Percentiles rank a stretch among this genome's conserved stretches.
phyloP scores from a whole-genome alignment of 176 grass and related monocot species.

The Oryza australiensis region DNA sequence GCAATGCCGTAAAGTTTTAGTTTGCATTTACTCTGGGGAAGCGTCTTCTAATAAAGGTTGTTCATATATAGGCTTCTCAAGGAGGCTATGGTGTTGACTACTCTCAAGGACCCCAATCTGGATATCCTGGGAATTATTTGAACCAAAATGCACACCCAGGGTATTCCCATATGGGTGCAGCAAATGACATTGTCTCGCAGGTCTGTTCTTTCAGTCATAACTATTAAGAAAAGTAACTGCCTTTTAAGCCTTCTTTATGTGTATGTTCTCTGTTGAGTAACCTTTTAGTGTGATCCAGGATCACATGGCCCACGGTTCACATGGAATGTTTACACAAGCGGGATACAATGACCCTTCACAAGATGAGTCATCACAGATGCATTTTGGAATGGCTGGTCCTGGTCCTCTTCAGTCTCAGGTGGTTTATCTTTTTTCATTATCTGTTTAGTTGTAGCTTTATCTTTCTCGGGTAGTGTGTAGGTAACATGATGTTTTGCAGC shows the following conservation, averaged over 20 bases:
- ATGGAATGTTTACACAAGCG: slow-evolving; percentile 93
- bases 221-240: not conserved
- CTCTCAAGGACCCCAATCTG: slow-evolving; percentile 79
- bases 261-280: slow-evolving; percentile 11
- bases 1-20: not conserved
- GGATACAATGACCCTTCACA: slow-evolving; percentile 86
- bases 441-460: not conserved
- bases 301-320: slow-evolving; percentile 86
- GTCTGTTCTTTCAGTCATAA: slow-evolving; percentile 32
- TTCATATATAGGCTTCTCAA: slow-evolving; percentile 73
- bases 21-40: not conserved
- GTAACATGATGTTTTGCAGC: slow-evolving; percentile 50
- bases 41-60: not conserved
- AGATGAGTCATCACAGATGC: slow-evolving; percentile 88
- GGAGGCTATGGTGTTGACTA: slow-evolving; percentile 96
- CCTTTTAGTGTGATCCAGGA: slow-evolving; percentile 61
- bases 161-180: slow-evolving; percentile 76
- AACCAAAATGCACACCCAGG: slow-evolving; percentile 90
- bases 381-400: slow-evolving; percentile 66
- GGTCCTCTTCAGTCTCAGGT: slow-evolving; percentile 96
- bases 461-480: not conserved
- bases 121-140: slow-evolving; percentile 85
- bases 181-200: slow-evolving; percentile 89
- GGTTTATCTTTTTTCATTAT: not conserved
- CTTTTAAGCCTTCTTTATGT: slow-evolving; percentile 8